phyloP scores from a whole-genome alignment of 2,329 filamentous ascomycete genomes.

The Sporothrix globosa region DNA sequence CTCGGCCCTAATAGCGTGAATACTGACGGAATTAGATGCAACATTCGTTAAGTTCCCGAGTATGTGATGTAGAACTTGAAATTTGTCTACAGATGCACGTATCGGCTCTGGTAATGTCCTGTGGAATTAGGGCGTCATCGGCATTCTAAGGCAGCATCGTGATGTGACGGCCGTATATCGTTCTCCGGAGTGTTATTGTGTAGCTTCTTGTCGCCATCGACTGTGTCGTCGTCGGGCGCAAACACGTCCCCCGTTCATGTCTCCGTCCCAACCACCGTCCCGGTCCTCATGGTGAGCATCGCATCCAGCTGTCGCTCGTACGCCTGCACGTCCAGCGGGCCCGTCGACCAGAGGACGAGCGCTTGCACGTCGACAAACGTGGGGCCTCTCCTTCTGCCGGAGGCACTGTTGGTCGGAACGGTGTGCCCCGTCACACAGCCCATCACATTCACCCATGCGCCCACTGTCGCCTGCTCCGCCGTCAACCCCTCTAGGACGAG shows the following conservation, averaged over 20 bases:
- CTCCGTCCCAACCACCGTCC: background rate
- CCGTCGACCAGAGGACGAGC: constrained; percentile 75
- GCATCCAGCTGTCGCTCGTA: constrained; percentile 66
- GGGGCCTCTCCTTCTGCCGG: background rate
- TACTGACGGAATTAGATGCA: no score
- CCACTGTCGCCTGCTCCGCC: constrained; percentile 66
- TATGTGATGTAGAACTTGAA: background rate
- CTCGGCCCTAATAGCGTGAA: background rate
- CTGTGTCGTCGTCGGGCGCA: background rate
- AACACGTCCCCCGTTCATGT: background rate
- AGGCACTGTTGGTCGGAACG: background rate
- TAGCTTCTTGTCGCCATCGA: background rate
- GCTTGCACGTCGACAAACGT: constrained; percentile 64
- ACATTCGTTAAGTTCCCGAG: background rate
- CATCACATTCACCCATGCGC: constrained; percentile 88
- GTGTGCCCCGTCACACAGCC: constrained; percentile 66
- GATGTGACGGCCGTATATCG: background rate
- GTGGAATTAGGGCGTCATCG: background rate
- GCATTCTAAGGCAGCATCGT: background rate
- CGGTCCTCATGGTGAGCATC: constrained; percentile 4
- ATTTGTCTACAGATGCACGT: background rate
- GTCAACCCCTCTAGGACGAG: constrained; percentile 70
- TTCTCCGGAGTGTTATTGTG: background rate
- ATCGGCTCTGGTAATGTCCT: background rate
- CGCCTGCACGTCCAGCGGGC: constrained; percentile 68